Evolutionary conservation across 208 protist species (phyloP).

Genomic region (Trichomonas gallinae): DNA sequence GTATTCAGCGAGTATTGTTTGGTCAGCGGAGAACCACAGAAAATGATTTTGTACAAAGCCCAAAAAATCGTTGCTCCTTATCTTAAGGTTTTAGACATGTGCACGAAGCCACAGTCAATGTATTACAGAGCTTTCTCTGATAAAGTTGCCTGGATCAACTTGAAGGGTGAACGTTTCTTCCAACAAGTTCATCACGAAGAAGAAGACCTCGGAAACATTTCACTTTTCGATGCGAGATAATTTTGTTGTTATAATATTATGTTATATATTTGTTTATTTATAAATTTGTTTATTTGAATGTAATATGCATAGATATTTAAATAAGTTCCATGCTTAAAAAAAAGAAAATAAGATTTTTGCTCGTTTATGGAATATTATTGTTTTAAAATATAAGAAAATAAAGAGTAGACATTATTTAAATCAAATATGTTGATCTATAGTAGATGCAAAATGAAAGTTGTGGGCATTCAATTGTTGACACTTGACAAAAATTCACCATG

Average conservation of each 20-base stretch:
- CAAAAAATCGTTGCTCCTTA: neutral
- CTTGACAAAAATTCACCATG: no score
- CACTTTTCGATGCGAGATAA: neutral
- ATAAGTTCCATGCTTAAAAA: no score
- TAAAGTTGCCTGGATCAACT: neutral
- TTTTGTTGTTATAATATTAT: neutral
- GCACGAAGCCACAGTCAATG: neutral
- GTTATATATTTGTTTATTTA: no score
- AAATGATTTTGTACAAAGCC: neutral
- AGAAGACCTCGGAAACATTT: neutral
- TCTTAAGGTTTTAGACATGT: neutral
- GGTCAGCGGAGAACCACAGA: neutral
- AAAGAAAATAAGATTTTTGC: no score
- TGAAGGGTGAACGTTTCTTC: neutral
- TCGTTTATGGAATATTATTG: no score
- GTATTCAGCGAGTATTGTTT: neutral
- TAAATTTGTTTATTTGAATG: no score
- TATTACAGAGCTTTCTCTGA: neutral
- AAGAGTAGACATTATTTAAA: no score
- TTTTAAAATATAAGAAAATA: no score
- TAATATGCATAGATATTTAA: no score
- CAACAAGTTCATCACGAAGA: neutral
- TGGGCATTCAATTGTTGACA: no score
- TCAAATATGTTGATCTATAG: no score
- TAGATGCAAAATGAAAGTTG: no score